Base-by-base conservation (phyloP, 2,329 filamentous ascomycete genomes). In the Botrytis galanthina region DNA sequence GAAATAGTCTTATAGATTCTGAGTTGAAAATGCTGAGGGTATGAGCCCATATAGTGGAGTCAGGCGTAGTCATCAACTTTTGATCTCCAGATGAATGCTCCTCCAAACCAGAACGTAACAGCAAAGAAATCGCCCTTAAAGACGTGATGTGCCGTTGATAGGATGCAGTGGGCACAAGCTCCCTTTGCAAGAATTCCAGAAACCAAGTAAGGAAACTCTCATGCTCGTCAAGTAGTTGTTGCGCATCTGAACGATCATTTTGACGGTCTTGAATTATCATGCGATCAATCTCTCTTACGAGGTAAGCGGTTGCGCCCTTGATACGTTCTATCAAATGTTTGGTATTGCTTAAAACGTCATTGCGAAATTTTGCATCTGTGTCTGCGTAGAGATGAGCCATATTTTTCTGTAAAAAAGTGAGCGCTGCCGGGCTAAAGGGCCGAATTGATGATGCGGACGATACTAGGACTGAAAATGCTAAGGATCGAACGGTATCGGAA, bases 91-190 rank as follows among this genome's bases (percentile, higher is more conserved):
- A 60, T 44, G 62, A 73, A 22, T 29, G 10, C 20, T 44, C 60
- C 20, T 71, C 46, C n/a, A 71, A 26, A 26, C 46, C 60, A 82
- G 84, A 77, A 82, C 82, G 54, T 76, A 94, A 82, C n/a, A 95
- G 84, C 70, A 91, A 86, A 0, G 84, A 85, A 42, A 95, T 82
- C 0, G 92, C 90, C 79, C 91, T 94, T 8, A 98, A 82, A 3
- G 93, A 90, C 3, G 92, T 93, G 64, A 95, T 92, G 77, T 97
- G 95, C 10, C 94, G 89, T 80, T 97, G 95, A 80, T 98, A 99
- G 18, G 95, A 96, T 26, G 93, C 90, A 1, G 92, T 95, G 3
- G 94, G 91, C 4, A 89, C 87, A 35, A 99, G 84, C 78, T 98
- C 94, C 54, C 85, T 84, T 71, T 89, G 86, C 9, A 98, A 82